These are phyloP conservation scores for Anthracocystis panici-leucophaei DNA, from an alignment of 1,284 basidiomycete species.

Conservation along the genomic window DNA sequence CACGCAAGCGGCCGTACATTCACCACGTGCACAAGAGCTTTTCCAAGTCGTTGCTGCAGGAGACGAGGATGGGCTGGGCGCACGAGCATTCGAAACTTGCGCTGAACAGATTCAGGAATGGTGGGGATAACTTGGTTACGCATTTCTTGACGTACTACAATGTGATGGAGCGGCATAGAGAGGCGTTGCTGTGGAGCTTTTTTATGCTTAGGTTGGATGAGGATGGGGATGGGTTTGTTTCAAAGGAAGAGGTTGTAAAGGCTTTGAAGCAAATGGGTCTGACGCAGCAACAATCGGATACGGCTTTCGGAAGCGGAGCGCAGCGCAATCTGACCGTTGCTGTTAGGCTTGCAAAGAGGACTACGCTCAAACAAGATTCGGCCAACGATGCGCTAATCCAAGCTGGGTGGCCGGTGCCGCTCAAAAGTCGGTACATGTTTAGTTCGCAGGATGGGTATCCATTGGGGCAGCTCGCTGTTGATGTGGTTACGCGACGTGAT, in stretches of 20 bases:
- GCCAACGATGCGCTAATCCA: constrained; percentile 35
- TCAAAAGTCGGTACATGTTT: constrained; percentile 37
- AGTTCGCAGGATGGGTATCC: constrained; percentile 45
- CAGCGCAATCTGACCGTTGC: constrained; percentile 17
- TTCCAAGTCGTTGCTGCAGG: constrained; percentile 33
- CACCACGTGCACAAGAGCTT: constrained; percentile 49
- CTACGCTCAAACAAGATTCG: constrained; percentile 14
- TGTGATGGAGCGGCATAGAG: constrained; percentile 58
- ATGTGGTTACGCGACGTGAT: constrained; percentile 17
- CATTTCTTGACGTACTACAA: constrained; percentile 52
- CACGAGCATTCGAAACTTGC: constrained; percentile 32
- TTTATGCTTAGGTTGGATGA: constrained; percentile 50
- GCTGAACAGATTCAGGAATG: constrained; percentile 41
- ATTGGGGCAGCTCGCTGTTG: constrained; percentile 14
- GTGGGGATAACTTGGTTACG: constrained; percentile 39
- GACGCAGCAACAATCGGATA: constrained; percentile 12
- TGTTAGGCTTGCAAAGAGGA: constrained; percentile 28
- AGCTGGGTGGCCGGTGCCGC: constrained; percentile 41
- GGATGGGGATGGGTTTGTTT: constrained; percentile 31
- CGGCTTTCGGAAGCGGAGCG: background rate
- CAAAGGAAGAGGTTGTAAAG: constrained; percentile 13
- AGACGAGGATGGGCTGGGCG: constrained; percentile 46
- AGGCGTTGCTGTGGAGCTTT: constrained; percentile 62
- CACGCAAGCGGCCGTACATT: constrained; percentile 38
- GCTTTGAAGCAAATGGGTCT: constrained; percentile 34